Evolutionary conservation across 768 basidiomycete genomes (phyloP).

Genomic region (Mycena indigotica): DNA sequence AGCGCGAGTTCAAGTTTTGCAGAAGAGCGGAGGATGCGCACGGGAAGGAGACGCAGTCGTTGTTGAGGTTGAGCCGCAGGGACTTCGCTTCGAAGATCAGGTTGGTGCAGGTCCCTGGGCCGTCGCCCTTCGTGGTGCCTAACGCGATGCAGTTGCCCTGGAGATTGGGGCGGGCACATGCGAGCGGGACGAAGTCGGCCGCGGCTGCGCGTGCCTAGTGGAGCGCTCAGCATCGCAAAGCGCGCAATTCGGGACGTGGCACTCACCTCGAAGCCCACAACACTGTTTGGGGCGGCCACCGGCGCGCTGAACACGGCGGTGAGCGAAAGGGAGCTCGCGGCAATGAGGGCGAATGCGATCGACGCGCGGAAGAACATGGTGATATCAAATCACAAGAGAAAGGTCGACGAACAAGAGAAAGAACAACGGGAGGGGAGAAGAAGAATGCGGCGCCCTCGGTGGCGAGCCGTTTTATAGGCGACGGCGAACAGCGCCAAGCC

Average conservation of each 20-base stretch:
- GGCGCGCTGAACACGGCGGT: constrained; percentile 15
- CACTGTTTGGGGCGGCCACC: background rate
- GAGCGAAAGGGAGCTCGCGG: too few relatives aligned
- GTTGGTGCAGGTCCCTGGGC: constrained; percentile 7
- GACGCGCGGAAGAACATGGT: constrained; percentile 22
- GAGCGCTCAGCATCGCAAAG: background rate
- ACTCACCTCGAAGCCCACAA: constrained; percentile 4
- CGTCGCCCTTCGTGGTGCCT: background rate
- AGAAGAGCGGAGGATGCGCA: constrained; percentile 1
- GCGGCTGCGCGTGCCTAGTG: background rate
- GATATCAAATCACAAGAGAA: constrained; percentile 11
- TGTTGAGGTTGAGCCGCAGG: constrained; percentile 4
- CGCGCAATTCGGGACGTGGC: too few relatives aligned
- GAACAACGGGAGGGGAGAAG: constrained; percentile 3
- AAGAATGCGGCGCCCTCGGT: too few relatives aligned
- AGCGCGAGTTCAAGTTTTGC: background rate
- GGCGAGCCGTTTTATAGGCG: too few relatives aligned
- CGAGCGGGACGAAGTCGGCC: constrained; percentile 6
- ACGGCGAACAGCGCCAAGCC: too few relatives aligned
- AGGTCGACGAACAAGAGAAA: background rate
- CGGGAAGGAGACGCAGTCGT: constrained; percentile 11
- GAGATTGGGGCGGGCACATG: constrained; percentile 2
- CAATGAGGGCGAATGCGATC: constrained; percentile 16
- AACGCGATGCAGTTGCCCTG: constrained; percentile 1
- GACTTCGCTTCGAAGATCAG: background rate